phyloP scores from a whole-genome alignment of 1,284 basidiomycete genomes.

The Ustilago loliicola region DNA sequence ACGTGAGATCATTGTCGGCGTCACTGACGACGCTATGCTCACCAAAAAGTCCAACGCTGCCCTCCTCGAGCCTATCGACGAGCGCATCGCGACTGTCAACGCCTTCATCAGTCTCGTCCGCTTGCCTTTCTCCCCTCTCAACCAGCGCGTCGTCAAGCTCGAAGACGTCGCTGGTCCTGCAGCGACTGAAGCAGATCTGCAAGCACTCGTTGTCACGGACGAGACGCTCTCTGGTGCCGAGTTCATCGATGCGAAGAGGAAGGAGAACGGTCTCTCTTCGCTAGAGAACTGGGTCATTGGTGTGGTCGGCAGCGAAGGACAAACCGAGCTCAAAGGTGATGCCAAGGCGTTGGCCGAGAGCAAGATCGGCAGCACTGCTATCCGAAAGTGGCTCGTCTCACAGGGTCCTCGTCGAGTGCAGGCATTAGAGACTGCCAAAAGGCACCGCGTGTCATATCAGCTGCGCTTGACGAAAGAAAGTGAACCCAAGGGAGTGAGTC shows the following conservation, averaged over 20 bases:
- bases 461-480: slow-evolving; percentile 19
- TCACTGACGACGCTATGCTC: slow-evolving; percentile 83
- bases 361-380: slow-evolving; percentile 68
- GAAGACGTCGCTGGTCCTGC: slow-evolving; percentile 66
- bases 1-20: slow-evolving; percentile 86
- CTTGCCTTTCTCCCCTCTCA: slow-evolving; percentile 31
- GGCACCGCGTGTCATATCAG: slow-evolving; percentile 20
- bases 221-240: slow-evolving; percentile 65
- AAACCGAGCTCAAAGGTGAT: slow-evolving; percentile 61
- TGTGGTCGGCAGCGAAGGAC: slow-evolving; percentile 59
- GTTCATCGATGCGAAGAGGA: slow-evolving; percentile 55
- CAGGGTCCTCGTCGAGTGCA: slow-evolving; percentile 34
- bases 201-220: slow-evolving; percentile 65
- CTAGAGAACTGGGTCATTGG: slow-evolving; percentile 60
- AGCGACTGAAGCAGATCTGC: slow-evolving; percentile 57
- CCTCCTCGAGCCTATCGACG: slow-evolving; percentile 79
- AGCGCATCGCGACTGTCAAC: slow-evolving; percentile 59
- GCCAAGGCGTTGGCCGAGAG: slow-evolving; percentile 57
- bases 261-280: slow-evolving; percentile 48
- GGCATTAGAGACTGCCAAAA: slow-evolving; percentile 37
- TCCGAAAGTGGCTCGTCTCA: slow-evolving; percentile 60
- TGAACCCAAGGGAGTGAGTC: neutral
- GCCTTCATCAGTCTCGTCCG: slow-evolving; percentile 57
- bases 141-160: slow-evolving; percentile 58
- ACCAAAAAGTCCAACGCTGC: slow-evolving; percentile 80